These are phyloP conservation scores for Solanum commersonii DNA, from an alignment of 257 asterid genomes.

Conservation along the genomic window DNA sequence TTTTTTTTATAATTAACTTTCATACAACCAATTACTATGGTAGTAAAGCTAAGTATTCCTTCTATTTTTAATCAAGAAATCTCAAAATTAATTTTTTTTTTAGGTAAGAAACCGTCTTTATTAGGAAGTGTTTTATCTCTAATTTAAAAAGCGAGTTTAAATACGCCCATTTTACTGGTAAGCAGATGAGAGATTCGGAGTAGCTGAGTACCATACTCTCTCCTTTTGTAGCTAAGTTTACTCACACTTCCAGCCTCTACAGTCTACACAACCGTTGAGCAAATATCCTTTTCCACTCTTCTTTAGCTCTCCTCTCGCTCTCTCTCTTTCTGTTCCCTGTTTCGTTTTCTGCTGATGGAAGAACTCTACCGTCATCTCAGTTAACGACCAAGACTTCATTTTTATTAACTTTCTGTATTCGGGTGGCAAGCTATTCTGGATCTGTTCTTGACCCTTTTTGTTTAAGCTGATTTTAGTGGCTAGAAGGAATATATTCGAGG, in stretches of 20 bases:
- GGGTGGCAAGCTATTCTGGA: neutral
- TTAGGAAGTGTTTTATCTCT: fast-evolving
- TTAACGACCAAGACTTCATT: neutral
- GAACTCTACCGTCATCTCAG: neutral
- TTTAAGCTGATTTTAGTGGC: neutral
- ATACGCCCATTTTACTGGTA: neutral
- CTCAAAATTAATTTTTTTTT: fast-evolving
- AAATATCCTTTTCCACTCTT: neutral
- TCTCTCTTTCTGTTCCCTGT: neutral
- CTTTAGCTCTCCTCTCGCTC: neutral
- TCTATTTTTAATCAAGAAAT: too few species aligned
- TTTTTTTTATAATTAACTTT: too few species aligned
- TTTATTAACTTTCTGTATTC: neutral
- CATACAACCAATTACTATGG: too few species aligned
- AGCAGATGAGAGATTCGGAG: neutral
- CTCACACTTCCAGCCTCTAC: neutral
- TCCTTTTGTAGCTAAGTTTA: neutral
- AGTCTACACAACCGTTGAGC: neutral
- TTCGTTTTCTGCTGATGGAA: neutral
- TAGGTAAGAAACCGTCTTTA: fast-evolving
- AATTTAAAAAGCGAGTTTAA: fast-evolving
- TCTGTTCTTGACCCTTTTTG: neutral
- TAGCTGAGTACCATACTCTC: neutral
- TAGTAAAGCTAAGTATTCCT: too few species aligned
- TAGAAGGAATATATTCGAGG: neutral